Conservation (phyloP, 140 eudicot genomes). For the Anethum foeniculum region DNA sequence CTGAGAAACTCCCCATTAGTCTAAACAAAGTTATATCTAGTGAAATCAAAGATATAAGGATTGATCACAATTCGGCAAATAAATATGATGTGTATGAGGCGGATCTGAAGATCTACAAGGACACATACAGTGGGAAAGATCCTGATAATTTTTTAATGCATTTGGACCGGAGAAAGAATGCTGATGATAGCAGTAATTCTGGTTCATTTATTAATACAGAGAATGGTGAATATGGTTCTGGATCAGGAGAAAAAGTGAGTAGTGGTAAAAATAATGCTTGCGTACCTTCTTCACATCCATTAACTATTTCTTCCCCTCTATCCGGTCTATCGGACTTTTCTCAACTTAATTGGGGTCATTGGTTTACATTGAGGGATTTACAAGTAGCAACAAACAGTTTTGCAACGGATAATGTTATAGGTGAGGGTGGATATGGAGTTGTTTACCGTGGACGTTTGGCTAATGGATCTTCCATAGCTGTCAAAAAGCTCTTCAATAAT, state of each 20-base stretch:
- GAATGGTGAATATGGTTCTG: constrained; percentile 37
- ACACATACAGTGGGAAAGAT: constrained; percentile 50
- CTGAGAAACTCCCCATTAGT: constrained; percentile 34
- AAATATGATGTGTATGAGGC: constrained; percentile 20
- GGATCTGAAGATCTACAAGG: constrained; percentile 26
- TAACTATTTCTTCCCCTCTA: constrained; percentile 49
- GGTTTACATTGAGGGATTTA: constrained; percentile 88
- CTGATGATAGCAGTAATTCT: constrained; percentile 41
- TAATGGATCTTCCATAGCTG: constrained; percentile 77
- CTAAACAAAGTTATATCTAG: constrained; percentile 51
- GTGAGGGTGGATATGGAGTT: constrained; percentile 97
- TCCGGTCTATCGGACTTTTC: constrained; percentile 83
- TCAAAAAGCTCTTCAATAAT: constrained; percentile 77
- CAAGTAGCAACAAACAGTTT: constrained; percentile 70
- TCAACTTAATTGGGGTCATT: constrained; percentile 98
- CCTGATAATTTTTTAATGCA: constrained; percentile 47
- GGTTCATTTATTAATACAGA: constrained; percentile 49
- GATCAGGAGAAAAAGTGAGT: constrained; percentile 42
- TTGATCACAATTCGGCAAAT: constrained; percentile 56
- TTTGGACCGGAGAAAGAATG: constrained; percentile 40
- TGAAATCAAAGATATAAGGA: constrained; percentile 67
- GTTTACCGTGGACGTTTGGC: constrained; percentile 70
- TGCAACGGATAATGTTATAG: constrained; percentile 73
- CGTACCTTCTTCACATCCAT: constrained; percentile 35
- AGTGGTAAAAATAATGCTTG: neutral